Evolutionary conservation across 192 early-diverging fungal species (phyloP), one percentile per base, ranked within the genome.

Genomic region (Phycomyces nitens): DNA sequence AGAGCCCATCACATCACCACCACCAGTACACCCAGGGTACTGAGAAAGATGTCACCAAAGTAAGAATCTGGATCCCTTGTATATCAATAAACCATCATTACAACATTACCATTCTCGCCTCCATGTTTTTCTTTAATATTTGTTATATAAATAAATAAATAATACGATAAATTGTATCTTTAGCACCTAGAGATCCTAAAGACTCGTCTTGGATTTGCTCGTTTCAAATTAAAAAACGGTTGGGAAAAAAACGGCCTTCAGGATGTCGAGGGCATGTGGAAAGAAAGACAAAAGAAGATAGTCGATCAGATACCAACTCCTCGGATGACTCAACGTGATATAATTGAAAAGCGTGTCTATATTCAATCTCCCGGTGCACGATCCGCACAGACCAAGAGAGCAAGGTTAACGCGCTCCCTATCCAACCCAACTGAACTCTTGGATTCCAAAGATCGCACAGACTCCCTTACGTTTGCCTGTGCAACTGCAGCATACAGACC

Each of bases 141-240:
- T 42, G n/a, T n/a, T n/a, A 34, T 34, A 34, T 34, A 34, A 5
- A 34, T 34, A 7, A 5, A 34, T 34, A 34, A 5, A 34, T 34
- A 34, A 34, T 34, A 7, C 29, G 29, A n/a, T n/a, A n/a, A n/a
- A 10, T 42, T 42, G 41, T 42, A 42, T 10, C 41, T 44, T 9
- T 27, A 63, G 62, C 38, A 63, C 26, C 18, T 63, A 41, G 51
- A 63, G 5, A 42, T 51, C 24, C 22, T 63, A 10, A 49, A 40
- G 52, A 51, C 52, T 41, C 21, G 62, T 24, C 47, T 73, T 39
- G 52, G 44, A 27, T 73, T 68, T 58, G 71, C 71, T 23, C 60
- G 65, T 18, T 73, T 73, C 65, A 73, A 73, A 42, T 26, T 73
- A 52, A 60, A 60, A 23, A 21, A 73, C 52, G 71, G 71, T 24